Conservation (phyloP, 108 stramenopile species). For the Pseudonitzschia delicatissima region DNA sequence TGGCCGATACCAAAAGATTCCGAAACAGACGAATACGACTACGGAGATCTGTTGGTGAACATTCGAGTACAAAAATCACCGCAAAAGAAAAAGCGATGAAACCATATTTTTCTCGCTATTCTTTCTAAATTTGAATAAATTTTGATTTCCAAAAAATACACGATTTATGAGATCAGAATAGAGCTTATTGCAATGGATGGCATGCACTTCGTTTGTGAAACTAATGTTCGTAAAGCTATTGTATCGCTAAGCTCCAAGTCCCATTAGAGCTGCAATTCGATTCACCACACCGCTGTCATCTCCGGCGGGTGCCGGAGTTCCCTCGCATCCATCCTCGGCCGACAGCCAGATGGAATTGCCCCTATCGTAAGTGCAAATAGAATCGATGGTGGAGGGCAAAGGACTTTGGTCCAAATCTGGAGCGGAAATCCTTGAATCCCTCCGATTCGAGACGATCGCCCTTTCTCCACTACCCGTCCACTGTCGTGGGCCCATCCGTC, state of each 20-base stretch:
- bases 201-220: no score
- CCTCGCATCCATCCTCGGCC: slow-evolving; percentile 86
- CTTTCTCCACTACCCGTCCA: slow-evolving; percentile 67
- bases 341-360: slow-evolving; percentile 58
- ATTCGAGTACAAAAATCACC: background rate
- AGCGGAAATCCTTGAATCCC: slow-evolving; percentile 48
- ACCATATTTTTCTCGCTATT: no score
- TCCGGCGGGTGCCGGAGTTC: slow-evolving; percentile 37
- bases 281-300: slow-evolving; percentile 3
- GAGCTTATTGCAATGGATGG: no score
- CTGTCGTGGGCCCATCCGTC: slow-evolving; percentile 82
- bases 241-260: background rate
- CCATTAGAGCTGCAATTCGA: slow-evolving; percentile 13
- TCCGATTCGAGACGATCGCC: slow-evolving; percentile 46
- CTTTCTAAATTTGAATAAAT: no score
- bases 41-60: slow-evolving; percentile 16
- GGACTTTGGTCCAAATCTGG: slow-evolving; percentile 57
- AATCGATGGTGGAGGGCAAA: slow-evolving; percentile 77
- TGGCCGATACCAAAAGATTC: slow-evolving; percentile 48
- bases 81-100: background rate
- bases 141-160: no score
- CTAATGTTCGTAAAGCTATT: no score
- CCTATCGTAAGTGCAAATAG: slow-evolving; percentile 67
- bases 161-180: no score
- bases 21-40: slow-evolving; percentile 3